phyloP scores from a whole-genome alignment of 768 basidiomycete species.

The Trametes villosa region DNA sequence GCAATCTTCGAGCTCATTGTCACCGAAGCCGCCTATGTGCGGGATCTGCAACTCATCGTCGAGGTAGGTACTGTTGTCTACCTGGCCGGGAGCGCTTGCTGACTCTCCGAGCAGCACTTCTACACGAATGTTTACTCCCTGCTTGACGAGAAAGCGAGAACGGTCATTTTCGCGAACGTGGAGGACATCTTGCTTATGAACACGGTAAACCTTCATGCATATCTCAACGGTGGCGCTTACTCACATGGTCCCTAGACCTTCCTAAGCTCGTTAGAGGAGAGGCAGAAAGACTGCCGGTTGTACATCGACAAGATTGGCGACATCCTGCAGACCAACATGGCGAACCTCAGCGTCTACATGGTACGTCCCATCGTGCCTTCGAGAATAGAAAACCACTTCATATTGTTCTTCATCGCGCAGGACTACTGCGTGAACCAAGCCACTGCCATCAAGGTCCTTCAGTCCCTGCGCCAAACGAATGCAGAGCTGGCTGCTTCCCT shows the following conservation, averaged over 20 bases:
- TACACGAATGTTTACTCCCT: constrained; percentile 77
- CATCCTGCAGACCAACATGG: constrained; percentile 73
- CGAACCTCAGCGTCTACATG: constrained; percentile 81
- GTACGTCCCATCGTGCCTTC: constrained; percentile 38
- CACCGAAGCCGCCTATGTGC: constrained; percentile 89
- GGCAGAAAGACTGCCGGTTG: constrained; percentile 89
- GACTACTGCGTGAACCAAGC: constrained; percentile 91
- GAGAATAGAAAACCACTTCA: no score
- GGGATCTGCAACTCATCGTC: constrained; percentile 89
- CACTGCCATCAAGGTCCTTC: constrained; percentile 74
- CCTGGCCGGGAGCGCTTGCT: neutral
- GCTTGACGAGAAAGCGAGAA: constrained; percentile 76
- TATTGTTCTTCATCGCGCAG: constrained; percentile 47
- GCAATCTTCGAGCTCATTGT: constrained; percentile 94
- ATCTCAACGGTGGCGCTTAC: neutral
- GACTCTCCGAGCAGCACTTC: constrained; percentile 64
- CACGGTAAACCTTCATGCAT: constrained; percentile 55
- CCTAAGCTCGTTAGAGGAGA: constrained; percentile 85
- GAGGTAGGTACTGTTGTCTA: constrained; percentile 54
- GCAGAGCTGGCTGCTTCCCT: constrained; percentile 66
- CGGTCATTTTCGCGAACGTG: constrained; percentile 88
- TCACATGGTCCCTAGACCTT: constrained; percentile 56
- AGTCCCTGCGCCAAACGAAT: constrained; percentile 71
- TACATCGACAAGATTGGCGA: constrained; percentile 92
- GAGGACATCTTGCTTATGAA: constrained; percentile 92